These are phyloP conservation scores for Lactarius deliciosus DNA, from an alignment of 768 basidiomycete genomes.

Conservation along the genomic window DNA sequence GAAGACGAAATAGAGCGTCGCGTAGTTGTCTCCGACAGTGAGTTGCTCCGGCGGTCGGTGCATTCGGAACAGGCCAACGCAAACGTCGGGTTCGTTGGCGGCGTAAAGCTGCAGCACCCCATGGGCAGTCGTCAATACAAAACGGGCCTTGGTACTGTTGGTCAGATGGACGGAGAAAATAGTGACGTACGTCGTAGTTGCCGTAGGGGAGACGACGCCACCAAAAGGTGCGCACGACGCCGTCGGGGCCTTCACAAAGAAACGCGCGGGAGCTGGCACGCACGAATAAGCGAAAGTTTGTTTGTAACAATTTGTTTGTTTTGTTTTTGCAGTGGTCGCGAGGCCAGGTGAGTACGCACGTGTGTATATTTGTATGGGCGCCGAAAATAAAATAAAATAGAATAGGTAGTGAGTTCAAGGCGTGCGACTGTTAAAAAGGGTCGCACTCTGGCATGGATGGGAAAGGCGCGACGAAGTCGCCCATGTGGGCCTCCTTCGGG, in stretches of 20 bases:
- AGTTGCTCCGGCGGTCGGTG: constrained; percentile 45
- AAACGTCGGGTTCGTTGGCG: constrained; percentile 28
- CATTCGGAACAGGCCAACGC: constrained; percentile 60
- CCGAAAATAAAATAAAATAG: too few species aligned
- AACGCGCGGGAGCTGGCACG: constrained; percentile 17
- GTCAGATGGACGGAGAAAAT: too few species aligned
- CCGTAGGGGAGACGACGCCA: constrained; percentile 10
- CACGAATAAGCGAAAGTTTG: neutral
- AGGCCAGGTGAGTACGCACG: neutral
- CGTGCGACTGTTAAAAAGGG: neutral
- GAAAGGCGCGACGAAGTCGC: constrained; percentile 14
- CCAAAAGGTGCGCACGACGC: constrained; percentile 12
- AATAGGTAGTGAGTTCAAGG: neutral
- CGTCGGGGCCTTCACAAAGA: constrained; percentile 18
- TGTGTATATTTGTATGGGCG: too few species aligned
- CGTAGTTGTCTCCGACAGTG: constrained; percentile 65
- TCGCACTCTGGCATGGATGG: constrained; percentile 7
- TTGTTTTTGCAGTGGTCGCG: neutral
- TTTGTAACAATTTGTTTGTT: too few species aligned
- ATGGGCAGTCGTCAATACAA: too few species aligned
- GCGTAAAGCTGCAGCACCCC: constrained; percentile 12
- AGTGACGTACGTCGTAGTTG: constrained; percentile 14
- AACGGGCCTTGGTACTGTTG: too few species aligned
- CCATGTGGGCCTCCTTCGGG: constrained; percentile 3
- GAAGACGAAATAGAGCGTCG: constrained; percentile 63